Evolutionary conservation across 2,329 filamentous ascomycete genomes (phyloP).

Genomic region (Mycosphaerella sp.): DNA sequence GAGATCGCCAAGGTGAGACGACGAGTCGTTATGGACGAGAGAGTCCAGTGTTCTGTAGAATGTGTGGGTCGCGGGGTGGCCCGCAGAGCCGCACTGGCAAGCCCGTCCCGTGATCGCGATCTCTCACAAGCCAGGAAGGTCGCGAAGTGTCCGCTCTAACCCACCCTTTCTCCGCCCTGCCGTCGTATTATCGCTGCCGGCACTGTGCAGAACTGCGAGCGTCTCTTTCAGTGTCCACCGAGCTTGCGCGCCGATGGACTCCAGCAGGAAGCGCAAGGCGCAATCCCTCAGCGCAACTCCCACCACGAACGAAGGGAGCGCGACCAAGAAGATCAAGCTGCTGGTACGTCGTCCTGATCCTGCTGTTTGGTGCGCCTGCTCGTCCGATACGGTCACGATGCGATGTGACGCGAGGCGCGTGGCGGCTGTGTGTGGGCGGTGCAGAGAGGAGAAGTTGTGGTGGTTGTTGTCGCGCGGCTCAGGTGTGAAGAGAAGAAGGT

Average conservation of each 20-base stretch:
- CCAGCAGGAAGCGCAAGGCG: constrained; percentile 52
- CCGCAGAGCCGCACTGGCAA: background rate
- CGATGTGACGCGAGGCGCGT: constrained; percentile 7
- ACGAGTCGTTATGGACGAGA: background rate
- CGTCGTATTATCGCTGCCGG: background rate
- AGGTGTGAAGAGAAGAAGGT: constrained; percentile 11
- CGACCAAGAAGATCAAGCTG: constrained; percentile 54
- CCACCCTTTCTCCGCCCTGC: background rate
- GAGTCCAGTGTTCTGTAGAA: background rate
- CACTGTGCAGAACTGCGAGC: background rate
- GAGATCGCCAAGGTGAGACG: too few relatives aligned
- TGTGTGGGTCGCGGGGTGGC: background rate
- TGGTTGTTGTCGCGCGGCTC: constrained; percentile 5
- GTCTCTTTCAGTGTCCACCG: background rate
- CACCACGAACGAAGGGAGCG: constrained; percentile 42
- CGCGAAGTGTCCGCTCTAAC: background rate
- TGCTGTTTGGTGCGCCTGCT: constrained; percentile 1
- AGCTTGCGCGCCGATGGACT: constrained; percentile 33
- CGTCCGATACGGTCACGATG: background rate
- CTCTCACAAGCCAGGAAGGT: background rate
- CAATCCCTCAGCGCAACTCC: constrained; percentile 45
- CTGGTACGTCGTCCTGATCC: constrained; percentile 46
- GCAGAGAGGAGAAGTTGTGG: background rate
- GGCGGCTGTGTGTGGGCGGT: constrained; percentile 1
- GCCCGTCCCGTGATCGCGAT: background rate